Conservation (phyloP, 2,329 filamentous ascomycete genomes). For the Periconia sp. region DNA sequence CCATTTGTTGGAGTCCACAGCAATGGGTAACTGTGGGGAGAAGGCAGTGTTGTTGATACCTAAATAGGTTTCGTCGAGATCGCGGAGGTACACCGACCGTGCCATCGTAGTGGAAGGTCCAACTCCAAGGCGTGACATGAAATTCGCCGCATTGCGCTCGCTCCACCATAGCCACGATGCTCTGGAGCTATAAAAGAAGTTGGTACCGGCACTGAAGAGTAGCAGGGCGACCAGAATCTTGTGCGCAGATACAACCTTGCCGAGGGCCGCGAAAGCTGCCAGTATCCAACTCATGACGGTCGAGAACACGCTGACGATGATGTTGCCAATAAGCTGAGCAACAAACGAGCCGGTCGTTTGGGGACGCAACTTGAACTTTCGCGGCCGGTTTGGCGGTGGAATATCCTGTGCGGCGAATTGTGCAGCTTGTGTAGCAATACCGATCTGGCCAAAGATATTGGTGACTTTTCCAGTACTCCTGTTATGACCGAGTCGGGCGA, state of each 20-base stretch:
- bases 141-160: constrained; percentile 78
- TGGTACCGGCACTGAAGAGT: constrained; percentile 71
- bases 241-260: constrained; percentile 74
- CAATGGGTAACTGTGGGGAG: constrained; percentile 22
- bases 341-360: constrained; percentile 72
- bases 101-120: constrained; percentile 81
- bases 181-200: constrained; percentile 76
- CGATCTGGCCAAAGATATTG: constrained; percentile 78
- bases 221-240: constrained; percentile 75
- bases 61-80: constrained; percentile 71
- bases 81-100: constrained; percentile 80
- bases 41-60: constrained; percentile 41
- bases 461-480: constrained; percentile 78
- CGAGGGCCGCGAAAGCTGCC: constrained; percentile 68
- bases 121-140: constrained; percentile 83
- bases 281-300: constrained; percentile 80
- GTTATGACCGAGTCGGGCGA: constrained; percentile 74
- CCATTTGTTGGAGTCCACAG: constrained; percentile 29
- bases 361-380: constrained; percentile 53
- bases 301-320: constrained; percentile 75
- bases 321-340: constrained; percentile 73
- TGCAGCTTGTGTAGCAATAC: constrained; percentile 69
- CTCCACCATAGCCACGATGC: constrained; percentile 82
- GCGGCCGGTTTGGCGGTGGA: constrained; percentile 42
- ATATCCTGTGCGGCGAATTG: constrained; percentile 46